These are phyloP conservation scores for Neopestalotiopsis rosae DNA, from an alignment of 2,329 filamentous ascomycete genomes.

Conservation along the genomic window DNA sequence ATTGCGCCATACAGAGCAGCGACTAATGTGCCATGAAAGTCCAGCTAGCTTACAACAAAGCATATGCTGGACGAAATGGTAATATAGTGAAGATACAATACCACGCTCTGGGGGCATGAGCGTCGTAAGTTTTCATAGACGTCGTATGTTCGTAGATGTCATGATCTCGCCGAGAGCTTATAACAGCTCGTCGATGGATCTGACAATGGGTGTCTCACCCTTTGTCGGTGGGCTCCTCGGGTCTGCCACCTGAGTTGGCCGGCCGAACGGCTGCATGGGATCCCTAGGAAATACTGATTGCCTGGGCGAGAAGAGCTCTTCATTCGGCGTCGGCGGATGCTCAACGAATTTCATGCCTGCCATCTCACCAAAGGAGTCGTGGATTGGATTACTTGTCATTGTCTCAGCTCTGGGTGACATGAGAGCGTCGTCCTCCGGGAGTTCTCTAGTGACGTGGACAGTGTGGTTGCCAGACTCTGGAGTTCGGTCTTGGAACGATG, in stretches of 20 bases:
- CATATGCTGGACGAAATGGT: not conserved
- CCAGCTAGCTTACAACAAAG: not conserved
- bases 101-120: constrained; percentile 16
- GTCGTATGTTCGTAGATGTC: constrained; percentile 7
- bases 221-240: constrained; percentile 77
- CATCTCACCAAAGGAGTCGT: constrained; percentile 48
- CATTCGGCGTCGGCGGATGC: constrained; percentile 55
- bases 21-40: constrained; percentile 9
- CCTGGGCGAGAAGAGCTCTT: constrained; percentile 59
- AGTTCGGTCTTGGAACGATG: constrained; percentile 23
- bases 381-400: constrained; percentile 73
- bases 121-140: constrained; percentile 12
- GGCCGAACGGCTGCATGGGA: constrained; percentile 56
- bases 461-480: constrained; percentile 36
- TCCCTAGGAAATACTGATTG: constrained; percentile 59
- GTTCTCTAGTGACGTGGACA: constrained; percentile 39
- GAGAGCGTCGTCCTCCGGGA: constrained; percentile 58
- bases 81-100: constrained; percentile 4
- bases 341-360: constrained; percentile 59
- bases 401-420: constrained; percentile 75
- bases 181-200: constrained; percentile 79
- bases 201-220: constrained; percentile 75
- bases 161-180: constrained; percentile 43
- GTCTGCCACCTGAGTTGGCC: constrained; percentile 60
- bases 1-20: not conserved